Evolutionary conservation across 768 basidiomycete genomes (phyloP).

Genomic region (Steccherinum ochraceum): DNA sequence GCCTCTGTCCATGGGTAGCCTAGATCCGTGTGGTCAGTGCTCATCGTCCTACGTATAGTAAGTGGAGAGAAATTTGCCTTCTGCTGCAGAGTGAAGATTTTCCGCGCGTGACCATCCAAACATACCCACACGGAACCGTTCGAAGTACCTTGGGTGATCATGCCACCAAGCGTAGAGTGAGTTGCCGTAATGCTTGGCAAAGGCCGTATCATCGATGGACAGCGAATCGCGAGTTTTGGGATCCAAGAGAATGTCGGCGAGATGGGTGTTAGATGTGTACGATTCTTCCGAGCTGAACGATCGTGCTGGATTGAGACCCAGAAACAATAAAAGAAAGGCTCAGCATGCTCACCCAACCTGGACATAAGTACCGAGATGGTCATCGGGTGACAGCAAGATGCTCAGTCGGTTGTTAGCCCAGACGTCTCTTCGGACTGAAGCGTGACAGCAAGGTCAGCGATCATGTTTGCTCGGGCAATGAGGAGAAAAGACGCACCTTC

Average conservation of each 20-base stretch:
- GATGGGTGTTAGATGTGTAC: neutral
- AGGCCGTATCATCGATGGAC: neutral
- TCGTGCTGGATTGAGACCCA: neutral
- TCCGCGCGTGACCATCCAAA: neutral
- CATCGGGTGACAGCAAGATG: neutral
- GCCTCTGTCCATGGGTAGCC: constrained; percentile 27
- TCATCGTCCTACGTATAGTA: neutral
- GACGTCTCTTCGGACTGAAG: constrained; percentile 22
- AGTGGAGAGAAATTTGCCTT: neutral
- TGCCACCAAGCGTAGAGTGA: neutral
- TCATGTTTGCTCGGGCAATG: neutral
- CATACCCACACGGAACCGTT: constrained; percentile 2
- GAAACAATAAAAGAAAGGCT: neutral
- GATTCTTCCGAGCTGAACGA: constrained; percentile 1
- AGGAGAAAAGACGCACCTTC: constrained; percentile 18
- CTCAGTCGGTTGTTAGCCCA: constrained; percentile 29
- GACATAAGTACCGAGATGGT: neutral
- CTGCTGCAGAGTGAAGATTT: neutral
- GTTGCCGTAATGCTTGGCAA: neutral
- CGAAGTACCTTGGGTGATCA: neutral
- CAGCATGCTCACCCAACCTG: neutral
- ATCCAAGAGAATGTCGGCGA: neutral
- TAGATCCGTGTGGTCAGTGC: constrained; percentile 2
- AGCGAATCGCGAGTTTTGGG: neutral
- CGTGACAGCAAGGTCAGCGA: neutral